Percentiles rank a stretch among this genome's conserved stretches.
phyloP scores from a whole-genome alignment of 495 filamentous ascomycete genomes.

The Letharia columbiana region DNA sequence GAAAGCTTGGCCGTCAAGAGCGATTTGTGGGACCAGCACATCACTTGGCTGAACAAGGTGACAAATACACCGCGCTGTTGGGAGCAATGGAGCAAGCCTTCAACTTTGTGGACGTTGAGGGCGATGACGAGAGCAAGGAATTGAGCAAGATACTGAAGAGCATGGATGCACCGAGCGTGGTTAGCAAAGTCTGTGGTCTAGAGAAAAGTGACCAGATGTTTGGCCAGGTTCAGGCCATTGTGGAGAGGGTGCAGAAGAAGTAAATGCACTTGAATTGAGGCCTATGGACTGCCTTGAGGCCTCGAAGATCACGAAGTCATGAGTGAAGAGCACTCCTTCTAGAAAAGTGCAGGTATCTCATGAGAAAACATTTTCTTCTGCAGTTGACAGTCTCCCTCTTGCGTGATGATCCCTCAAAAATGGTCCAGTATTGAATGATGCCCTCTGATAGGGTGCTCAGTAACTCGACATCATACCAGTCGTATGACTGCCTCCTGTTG shows the following conservation, averaged over 20 bases:
- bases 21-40: slow-evolving; percentile 90
- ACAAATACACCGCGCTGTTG: slow-evolving; percentile 60
- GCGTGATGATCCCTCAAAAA: neutral
- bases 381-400: neutral
- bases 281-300: neutral
- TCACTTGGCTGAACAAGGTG: slow-evolving; percentile 68
- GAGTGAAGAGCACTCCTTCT: slow-evolving; percentile 3
- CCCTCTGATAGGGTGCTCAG: neutral
- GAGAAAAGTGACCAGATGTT: slow-evolving; percentile 65
- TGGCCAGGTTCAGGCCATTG: slow-evolving; percentile 57
- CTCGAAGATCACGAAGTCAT: slow-evolving; percentile 3
- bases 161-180: slow-evolving; percentile 57
- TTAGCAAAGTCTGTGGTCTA: slow-evolving; percentile 64
- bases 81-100: slow-evolving; percentile 77
- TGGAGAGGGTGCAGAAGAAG: slow-evolving; percentile 63
- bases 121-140: slow-evolving; percentile 75
- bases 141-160: slow-evolving; percentile 74
- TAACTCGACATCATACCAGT: neutral
- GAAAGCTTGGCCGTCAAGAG: slow-evolving; percentile 87
- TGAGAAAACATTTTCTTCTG: neutral
- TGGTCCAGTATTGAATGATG: neutral
- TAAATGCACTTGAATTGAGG: neutral
- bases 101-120: slow-evolving; percentile 84
- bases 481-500: neutral
- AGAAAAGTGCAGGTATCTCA: neutral